Conservation (phyloP, 371 early-diverging fungal species). For the Basidiobolus meristosporus region DNA sequence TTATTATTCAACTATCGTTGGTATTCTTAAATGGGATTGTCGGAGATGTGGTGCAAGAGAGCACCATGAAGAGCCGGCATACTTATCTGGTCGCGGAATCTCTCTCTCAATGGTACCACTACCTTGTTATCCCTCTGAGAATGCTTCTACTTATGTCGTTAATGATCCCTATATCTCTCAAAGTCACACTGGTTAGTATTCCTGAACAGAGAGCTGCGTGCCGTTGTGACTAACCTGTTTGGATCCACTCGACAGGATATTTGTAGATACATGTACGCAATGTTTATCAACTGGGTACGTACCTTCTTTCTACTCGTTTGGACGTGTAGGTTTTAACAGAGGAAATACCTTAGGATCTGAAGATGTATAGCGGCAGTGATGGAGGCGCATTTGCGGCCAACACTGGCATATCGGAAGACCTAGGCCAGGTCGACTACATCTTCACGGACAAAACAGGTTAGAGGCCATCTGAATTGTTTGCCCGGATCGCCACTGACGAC, state of each 20-base stretch:
- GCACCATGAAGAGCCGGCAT: background rate
- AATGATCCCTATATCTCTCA: conserved; percentile 55
- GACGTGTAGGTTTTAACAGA: no score
- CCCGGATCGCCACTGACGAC: no score
- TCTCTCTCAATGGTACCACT: no score
- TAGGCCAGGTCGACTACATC: conserved; percentile 83
- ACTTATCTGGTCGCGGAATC: background rate
- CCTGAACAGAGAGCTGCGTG: no score
- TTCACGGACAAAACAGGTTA: conserved; percentile 91
- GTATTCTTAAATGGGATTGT: conserved; percentile 19
- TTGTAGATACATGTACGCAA: conserved; percentile 39
- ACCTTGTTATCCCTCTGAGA: conserved; percentile 27
- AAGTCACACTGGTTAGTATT: conserved; percentile 51
- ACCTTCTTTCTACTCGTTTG: no score
- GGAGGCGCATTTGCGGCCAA: conserved; percentile 62
- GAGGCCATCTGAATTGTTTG: no score
- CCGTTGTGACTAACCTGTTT: no score
- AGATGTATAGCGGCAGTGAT: conserved; percentile 51
- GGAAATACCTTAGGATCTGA: no score
- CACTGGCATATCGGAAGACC: conserved; percentile 72
- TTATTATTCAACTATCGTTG: conserved; percentile 23
- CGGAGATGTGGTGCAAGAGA: conserved; percentile 6
- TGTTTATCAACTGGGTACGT: conserved; percentile 55
- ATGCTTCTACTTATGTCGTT: conserved; percentile 60
- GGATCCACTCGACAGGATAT: no score